Conservation (phyloP, 192 early-diverging fungal genomes). For the Rhizophlyctis rosea region DNA sequence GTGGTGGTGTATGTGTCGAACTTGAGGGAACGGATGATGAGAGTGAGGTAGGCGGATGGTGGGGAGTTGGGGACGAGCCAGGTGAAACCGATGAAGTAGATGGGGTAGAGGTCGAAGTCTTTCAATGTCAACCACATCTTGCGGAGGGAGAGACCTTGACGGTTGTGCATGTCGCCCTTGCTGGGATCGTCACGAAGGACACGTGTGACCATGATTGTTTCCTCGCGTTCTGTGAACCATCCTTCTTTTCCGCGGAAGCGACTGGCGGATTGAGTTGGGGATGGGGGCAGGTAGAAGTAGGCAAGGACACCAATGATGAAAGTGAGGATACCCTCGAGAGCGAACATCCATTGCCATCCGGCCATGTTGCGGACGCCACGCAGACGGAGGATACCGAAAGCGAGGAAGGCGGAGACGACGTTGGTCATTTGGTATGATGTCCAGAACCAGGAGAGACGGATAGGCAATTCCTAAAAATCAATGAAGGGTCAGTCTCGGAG, state of each 20-base stretch:
- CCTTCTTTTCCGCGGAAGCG: conserved; percentile 8
- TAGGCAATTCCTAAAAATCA: conserved; percentile 34
- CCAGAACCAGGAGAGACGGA: conserved; percentile 52
- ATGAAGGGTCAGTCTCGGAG: background rate
- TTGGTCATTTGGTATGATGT: conserved; percentile 26
- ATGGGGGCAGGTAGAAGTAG: conserved; percentile 58
- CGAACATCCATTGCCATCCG: conserved; percentile 69
- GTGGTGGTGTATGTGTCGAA: conserved; percentile 21
- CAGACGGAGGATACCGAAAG: conserved; percentile 56
- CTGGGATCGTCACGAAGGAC: conserved; percentile 56
- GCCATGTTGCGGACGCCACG: conserved; percentile 48
- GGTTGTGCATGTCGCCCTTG: conserved; percentile 32
- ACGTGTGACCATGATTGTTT: conserved; percentile 55
- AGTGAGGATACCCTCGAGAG: conserved; percentile 60
- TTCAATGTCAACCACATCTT: conserved; percentile 20
- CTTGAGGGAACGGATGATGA: conserved; percentile 15
- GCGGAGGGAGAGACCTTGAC: conserved; percentile 6
- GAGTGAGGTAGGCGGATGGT: conserved; percentile 7
- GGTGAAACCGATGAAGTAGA: conserved; percentile 23
- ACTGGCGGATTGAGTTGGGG: conserved; percentile 27
- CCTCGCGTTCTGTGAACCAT: conserved; percentile 55
- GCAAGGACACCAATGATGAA: conserved; percentile 45
- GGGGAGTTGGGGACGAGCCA: conserved; percentile 11
- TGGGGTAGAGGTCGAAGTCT: conserved; percentile 23
- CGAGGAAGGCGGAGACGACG: conserved; percentile 50